These are phyloP conservation scores for Chaetomiaceae sp. DNA, from an alignment of 2,329 filamentous ascomycete species.

Conservation along the genomic window DNA sequence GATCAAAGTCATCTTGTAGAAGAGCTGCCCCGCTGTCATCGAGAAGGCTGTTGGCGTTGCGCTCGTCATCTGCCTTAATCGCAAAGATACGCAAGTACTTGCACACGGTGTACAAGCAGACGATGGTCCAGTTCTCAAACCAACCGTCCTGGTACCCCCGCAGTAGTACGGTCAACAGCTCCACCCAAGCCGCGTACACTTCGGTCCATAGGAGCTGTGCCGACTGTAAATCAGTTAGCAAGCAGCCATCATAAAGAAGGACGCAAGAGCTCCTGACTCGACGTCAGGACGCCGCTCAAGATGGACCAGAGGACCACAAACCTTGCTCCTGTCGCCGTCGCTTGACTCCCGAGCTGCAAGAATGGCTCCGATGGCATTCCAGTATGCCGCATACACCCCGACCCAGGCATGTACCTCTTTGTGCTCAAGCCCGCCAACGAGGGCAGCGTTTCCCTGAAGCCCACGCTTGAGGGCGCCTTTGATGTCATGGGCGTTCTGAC, in stretches of 20 bases:
- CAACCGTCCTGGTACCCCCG: constrained; percentile 72
- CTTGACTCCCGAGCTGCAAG: constrained; percentile 57
- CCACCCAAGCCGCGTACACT: constrained; percentile 86
- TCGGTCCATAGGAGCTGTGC: constrained; percentile 63
- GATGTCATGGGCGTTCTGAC: constrained; percentile 62
- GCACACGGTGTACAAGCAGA: constrained; percentile 80
- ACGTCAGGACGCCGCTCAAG: no score
- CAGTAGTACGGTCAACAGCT: constrained; percentile 70
- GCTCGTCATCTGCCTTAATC: constrained; percentile 79
- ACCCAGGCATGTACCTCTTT: constrained; percentile 77
- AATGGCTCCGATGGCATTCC: constrained; percentile 75
- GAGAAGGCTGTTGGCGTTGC: constrained; percentile 34
- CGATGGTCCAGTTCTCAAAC: constrained; percentile 88
- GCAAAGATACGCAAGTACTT: constrained; percentile 86
- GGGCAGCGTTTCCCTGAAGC: constrained; percentile 56
- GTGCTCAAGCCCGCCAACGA: constrained; percentile 51
- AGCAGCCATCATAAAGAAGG: no score
- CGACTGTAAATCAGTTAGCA: constrained; percentile 7
- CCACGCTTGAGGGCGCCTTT: constrained; percentile 70
- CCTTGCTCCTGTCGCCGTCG: constrained; percentile 36
- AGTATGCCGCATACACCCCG: constrained; percentile 78
- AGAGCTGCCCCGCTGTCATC: constrained; percentile 38
- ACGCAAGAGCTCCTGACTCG: not conserved
- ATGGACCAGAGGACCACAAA: constrained; percentile 20
- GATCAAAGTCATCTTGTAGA: constrained; percentile 79